These are phyloP conservation scores for Phytophthora nicotianae DNA, from an alignment of 352 stramenopile species.

Conservation along the genomic window DNA sequence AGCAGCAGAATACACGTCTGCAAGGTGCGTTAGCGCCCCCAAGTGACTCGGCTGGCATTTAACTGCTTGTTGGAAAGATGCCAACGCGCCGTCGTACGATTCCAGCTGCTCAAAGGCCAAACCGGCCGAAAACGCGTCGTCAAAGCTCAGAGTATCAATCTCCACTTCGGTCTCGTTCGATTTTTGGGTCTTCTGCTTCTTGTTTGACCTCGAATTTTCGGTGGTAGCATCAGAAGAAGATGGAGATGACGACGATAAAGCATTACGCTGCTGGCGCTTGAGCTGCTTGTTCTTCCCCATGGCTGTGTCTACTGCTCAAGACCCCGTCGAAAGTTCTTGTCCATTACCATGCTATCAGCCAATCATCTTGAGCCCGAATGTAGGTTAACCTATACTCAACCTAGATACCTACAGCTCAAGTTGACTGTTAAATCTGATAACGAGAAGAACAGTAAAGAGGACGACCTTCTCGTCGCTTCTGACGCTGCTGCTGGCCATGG, in stretches of 20 bases:
- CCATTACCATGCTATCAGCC: too few species aligned
- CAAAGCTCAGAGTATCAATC: conserved; percentile 56
- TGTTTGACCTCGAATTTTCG: conserved; percentile 22
- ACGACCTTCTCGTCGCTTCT: conserved; percentile 4
- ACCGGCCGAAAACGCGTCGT: conserved; percentile 65
- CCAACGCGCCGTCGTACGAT: conserved; percentile 51
- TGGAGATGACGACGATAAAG: background rate
- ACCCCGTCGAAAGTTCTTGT: too few species aligned
- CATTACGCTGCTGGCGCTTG: conserved; percentile 41
- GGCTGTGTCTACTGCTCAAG: background rate
- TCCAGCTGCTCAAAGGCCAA: conserved; percentile 70
- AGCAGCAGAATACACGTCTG: conserved; percentile 46
- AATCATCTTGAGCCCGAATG: too few species aligned
- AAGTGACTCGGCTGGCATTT: conserved; percentile 48
- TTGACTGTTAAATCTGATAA: background rate
- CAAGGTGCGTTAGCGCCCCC: conserved; percentile 52
- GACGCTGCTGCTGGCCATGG: conserved; percentile 44
- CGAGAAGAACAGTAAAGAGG: background rate
- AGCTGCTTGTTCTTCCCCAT: conserved; percentile 59
- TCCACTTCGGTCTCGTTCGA: conserved; percentile 43
- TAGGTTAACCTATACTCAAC: too few species aligned
- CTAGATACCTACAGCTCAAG: too few species aligned
- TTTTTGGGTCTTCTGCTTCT: conserved; percentile 40
- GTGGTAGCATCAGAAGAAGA: conserved; percentile 1
- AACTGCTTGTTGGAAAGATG: conserved; percentile 49